phyloP scores from a whole-genome alignment of 768 basidiomycete species.

The Tulasnella sp. region DNA sequence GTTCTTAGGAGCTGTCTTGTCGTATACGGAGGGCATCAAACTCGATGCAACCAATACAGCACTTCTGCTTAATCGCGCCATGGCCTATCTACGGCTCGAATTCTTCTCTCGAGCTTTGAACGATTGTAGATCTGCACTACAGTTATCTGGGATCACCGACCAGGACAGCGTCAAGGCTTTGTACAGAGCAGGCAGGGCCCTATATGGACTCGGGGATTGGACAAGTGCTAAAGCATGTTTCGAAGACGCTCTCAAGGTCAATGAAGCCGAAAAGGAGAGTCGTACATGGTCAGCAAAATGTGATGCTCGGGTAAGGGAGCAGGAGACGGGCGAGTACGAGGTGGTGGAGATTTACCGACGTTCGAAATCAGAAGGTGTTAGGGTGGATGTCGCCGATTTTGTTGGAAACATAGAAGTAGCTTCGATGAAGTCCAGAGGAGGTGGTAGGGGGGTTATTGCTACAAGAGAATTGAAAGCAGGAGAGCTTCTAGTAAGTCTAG shows the following conservation, averaged over 20 bases:
- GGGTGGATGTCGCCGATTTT: slow-evolving; percentile 9
- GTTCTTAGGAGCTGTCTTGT: slow-evolving; percentile 23
- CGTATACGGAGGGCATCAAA: slow-evolving; percentile 19
- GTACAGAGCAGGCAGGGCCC: neutral
- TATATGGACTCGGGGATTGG: slow-evolving; percentile 5
- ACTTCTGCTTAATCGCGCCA: slow-evolving; percentile 4
- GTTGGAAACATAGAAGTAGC: slow-evolving; percentile 12
- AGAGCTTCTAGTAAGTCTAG: slow-evolving; percentile 9
- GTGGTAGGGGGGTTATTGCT: slow-evolving; percentile 16
- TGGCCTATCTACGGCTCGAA: neutral
- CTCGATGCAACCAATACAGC: neutral
- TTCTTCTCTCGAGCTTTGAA: neutral
- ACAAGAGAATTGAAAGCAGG: slow-evolving; percentile 3
- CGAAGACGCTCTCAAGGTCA: neutral
- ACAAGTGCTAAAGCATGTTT: neutral
- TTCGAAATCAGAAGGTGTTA: neutral
- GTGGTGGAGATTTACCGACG: neutral
- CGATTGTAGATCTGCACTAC: neutral
- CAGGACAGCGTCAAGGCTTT: neutral
- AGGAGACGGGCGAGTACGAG: neutral
- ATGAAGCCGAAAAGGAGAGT: neutral
- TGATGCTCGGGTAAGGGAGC: neutral
- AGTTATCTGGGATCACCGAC: neutral
- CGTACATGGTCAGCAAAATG: slow-evolving; percentile 5
- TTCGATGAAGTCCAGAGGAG: slow-evolving; percentile 7